These are phyloP conservation scores for Polychaeton citri DNA, from an alignment of 2,329 filamentous ascomycete genomes.

Conservation along the genomic window DNA sequence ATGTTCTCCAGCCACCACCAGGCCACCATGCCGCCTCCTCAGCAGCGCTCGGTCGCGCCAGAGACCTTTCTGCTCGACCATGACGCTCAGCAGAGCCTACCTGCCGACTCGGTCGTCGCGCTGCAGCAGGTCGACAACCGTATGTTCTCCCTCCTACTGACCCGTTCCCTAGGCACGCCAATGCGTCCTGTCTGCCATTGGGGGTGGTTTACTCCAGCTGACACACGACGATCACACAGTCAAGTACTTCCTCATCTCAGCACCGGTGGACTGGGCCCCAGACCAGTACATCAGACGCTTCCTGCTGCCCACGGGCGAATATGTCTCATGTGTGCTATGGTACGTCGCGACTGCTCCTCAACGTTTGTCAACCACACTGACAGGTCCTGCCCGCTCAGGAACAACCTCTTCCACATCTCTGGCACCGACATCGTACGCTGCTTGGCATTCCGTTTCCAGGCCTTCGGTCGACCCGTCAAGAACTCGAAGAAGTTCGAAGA, in stretches of 20 bases:
- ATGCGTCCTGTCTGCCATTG: no score
- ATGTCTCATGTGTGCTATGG: slow-evolving; percentile 96
- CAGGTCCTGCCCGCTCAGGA: slow-evolving; percentile 45
- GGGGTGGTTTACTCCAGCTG: no score
- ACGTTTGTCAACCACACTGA: slow-evolving; percentile 15
- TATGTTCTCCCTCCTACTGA: slow-evolving; percentile 37
- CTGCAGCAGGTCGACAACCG: slow-evolving; percentile 96
- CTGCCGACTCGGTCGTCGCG: slow-evolving; percentile 91
- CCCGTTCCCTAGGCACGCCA: not conserved
- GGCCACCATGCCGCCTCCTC: slow-evolving; percentile 60
- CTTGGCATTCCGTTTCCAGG: slow-evolving; percentile 94
- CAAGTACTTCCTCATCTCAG: slow-evolving; percentile 99
- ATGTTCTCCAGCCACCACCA: slow-evolving; percentile 43
- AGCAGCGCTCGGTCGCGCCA: slow-evolving; percentile 54
- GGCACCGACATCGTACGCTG: slow-evolving; percentile 98
- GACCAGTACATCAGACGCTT: slow-evolving; percentile 96
- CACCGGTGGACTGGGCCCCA: slow-evolving; percentile 91
- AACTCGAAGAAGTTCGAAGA: slow-evolving; percentile 99
- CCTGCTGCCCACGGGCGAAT: slow-evolving; percentile 91
- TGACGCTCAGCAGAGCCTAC: slow-evolving; percentile 90
- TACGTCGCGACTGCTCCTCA: slow-evolving; percentile 22
- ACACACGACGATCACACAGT: no score
- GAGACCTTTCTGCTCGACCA: slow-evolving; percentile 98
- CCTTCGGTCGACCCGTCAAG: slow-evolving; percentile 94
- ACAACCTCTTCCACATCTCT: slow-evolving; percentile 98